Percentiles rank a stretch among this genome's conserved stretches.
Evolutionary conservation across 2,329 filamentous ascomycete species (phyloP).

Genomic region (Aspergillus amoenus): DNA sequence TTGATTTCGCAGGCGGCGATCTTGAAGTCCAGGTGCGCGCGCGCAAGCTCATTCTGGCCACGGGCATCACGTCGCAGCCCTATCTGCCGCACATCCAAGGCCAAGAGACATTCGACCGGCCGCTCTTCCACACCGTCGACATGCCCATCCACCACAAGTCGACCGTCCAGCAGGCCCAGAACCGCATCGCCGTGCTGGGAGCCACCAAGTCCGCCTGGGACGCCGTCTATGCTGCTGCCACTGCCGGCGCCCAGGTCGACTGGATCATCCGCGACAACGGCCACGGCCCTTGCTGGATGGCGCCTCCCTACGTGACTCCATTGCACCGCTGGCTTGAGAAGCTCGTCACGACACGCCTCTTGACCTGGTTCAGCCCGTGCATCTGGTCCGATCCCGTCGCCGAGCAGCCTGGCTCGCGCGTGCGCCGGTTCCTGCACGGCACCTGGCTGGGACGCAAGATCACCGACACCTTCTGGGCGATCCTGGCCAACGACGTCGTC

Average conservation of each 20-base stretch:
- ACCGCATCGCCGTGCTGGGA: constrained; percentile 53
- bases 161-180: constrained; percentile 32
- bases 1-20: not conserved
- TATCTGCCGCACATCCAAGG: constrained; percentile 55
- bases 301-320: constrained; percentile 60
- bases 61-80: constrained; percentile 60
- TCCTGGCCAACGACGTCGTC: constrained; percentile 51
- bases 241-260: constrained; percentile 50
- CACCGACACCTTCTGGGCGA: constrained; percentile 55
- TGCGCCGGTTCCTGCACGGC: constrained; percentile 51
- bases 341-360: constrained; percentile 63
- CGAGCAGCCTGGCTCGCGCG: constrained; percentile 56
- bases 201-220: constrained; percentile 64
- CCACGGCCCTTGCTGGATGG: constrained; percentile 44
- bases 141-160: constrained; percentile 43
- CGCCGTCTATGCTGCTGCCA: constrained; percentile 58
- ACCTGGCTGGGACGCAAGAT: constrained; percentile 52
- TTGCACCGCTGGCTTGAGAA: constrained; percentile 68
- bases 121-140: constrained; percentile 59
- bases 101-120: constrained; percentile 50
- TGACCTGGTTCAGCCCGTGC: constrained; percentile 75
- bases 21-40: constrained; percentile 21
- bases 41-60: constrained; percentile 60
- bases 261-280: constrained; percentile 44
- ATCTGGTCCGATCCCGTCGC: constrained; percentile 60